Base-by-base conservation (phyloP, 495 filamentous ascomycete genomes). In the Cairneyella variabilis region DNA sequence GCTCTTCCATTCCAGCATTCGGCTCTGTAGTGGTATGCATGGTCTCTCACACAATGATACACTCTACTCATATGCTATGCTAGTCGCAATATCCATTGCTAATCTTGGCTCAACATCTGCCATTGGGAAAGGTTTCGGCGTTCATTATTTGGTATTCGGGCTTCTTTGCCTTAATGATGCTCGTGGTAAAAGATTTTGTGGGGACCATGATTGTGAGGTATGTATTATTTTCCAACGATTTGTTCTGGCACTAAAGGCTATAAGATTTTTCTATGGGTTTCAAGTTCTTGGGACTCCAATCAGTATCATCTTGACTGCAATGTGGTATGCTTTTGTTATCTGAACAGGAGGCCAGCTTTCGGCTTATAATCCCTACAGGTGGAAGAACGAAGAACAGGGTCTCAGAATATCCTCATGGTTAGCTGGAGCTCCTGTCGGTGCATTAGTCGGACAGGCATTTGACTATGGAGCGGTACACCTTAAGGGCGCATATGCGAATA, bases 251-350 rank as follows among this genome's bases (percentile, higher is more conserved):
- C 5, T 28, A 28, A 28, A 9, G 38, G 17, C 7, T 41, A 10
- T 9, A 9, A 50, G 28, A 25, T 37, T 37, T 38, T 22, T 50
- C 20, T 50, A 50, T 32, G 47, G 47, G 6, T 50, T 36, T 16
- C 17, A 39, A 25, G 18, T 16, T 2, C 9, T 38, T 4, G 11
- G 36, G 9, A 37, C 28, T 23, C 32, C 47, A 3, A 9, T 50
- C 3, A 20, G 14, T 20, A 25, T 50, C 47, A 50, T 50, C 34
- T 37, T 50, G 10, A 37, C n/a, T 17, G 28, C 18, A 7, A 50
- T 50, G 47, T 37, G 45, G 45, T 48, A n/a, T n/a, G n/a, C n/a
- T n/a, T n/a, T n/a, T n/a, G n/a, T n/a, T n/a, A n/a, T n/a, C n/a
- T n/a, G n/a, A n/a, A n/a, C n/a, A n/a, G n/a, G n/a, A n/a, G n/a